These are phyloP conservation scores for Linnemannia elongata DNA, from an alignment of 192 early-diverging fungal genomes.

Conservation along the genomic window DNA sequence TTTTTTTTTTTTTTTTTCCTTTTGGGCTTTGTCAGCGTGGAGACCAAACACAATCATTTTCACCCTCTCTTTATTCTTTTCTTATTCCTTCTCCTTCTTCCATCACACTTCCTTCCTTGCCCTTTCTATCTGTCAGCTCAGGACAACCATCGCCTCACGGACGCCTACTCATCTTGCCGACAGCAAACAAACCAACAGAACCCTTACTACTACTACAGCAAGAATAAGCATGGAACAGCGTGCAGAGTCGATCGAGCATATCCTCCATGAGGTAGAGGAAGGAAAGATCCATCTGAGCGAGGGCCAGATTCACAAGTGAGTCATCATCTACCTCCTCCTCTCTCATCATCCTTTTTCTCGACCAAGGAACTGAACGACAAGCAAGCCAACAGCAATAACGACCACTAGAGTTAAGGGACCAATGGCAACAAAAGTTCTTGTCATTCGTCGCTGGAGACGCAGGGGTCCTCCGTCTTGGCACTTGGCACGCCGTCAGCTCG, in stretches of 20 bases:
- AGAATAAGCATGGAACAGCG: constrained; percentile 35
- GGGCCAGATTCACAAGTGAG: constrained; percentile 52
- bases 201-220: neutral
- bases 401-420: neutral
- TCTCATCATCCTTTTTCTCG: neutral
- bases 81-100: neutral
- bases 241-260: constrained; percentile 41
- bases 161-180: no score
- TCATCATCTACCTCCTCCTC: neutral
- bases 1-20: neutral
- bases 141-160: no score
- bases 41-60: neutral
- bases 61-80: neutral
- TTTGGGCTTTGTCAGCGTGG: constrained; percentile 9
- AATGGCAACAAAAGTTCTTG: neutral
- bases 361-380: no score
- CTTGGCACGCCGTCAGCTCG: neutral
- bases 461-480: neutral
- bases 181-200: no score
- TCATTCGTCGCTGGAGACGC: neutral
- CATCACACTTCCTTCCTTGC: neutral
- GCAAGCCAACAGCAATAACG: neutral
- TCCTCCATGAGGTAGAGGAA: constrained; percentile 45
- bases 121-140: neutral
- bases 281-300: constrained; percentile 42